phyloP scores from a whole-genome alignment of 345 rosid genomes.

The Eucalyptus regnans region DNA sequence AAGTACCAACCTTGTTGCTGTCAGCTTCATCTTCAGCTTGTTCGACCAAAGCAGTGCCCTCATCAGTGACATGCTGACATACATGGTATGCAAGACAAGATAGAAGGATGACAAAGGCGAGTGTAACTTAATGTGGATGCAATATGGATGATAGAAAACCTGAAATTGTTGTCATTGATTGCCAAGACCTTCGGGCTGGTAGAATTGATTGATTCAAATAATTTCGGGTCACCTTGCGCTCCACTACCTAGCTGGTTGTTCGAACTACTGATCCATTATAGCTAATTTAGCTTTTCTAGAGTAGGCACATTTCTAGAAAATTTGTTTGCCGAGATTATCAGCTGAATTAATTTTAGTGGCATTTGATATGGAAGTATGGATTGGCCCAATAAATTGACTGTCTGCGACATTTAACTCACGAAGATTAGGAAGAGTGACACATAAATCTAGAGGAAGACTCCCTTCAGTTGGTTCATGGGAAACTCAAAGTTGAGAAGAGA shows the following conservation, averaged over 20 bases:
- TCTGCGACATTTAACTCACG: neutral
- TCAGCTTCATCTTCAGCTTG: too few species aligned
- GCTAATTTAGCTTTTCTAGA: too few species aligned
- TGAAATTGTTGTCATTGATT: neutral
- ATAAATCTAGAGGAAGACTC: neutral
- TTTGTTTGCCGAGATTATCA: neutral
- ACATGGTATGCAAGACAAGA: too few species aligned
- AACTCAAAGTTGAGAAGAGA: neutral
- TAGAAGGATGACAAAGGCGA: too few species aligned
- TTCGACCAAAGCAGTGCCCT: too few species aligned
- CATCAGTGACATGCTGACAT: too few species aligned
- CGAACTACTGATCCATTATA: too few species aligned
- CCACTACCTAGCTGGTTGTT: neutral
- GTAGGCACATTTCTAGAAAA: neutral
- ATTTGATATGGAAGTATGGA: constrained; percentile 7
- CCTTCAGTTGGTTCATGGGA: neutral
- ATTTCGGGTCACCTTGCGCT: neutral
- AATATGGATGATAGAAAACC: neutral
- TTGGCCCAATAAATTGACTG: neutral
- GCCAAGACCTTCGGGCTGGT: neutral
- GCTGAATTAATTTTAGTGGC: neutral
- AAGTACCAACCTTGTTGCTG: too few species aligned
- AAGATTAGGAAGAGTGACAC: constrained; percentile 2
- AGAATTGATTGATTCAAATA: neutral
- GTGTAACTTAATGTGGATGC: too few species aligned